Evolutionary conservation across 306 rosid genomes (phyloP).

Genomic region (Rosa lucieae): DNA sequence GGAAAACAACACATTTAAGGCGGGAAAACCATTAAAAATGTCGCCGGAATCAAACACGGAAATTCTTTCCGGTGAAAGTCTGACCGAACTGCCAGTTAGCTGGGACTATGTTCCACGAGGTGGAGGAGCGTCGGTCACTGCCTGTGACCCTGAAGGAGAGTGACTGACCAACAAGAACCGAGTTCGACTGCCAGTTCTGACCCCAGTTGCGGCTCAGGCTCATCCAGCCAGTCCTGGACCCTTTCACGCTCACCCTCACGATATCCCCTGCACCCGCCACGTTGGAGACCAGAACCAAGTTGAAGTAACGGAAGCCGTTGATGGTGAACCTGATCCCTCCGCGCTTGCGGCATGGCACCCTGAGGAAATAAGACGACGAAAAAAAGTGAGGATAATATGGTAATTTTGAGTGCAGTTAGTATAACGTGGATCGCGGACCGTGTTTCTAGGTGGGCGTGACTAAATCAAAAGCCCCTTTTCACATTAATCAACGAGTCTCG

Average conservation of each 20-base stretch:
- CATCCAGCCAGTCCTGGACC: slow-evolving; percentile 74
- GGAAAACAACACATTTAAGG: slow-evolving; percentile 33
- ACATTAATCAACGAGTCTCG: slow-evolving; percentile 7
- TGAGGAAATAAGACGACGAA: slow-evolving; percentile 33
- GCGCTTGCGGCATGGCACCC: slow-evolving; percentile 89
- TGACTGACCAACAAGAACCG: slow-evolving; percentile 78
- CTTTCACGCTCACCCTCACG: slow-evolving; percentile 72
- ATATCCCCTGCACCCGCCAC: slow-evolving; percentile 98
- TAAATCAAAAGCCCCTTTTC: neutral
- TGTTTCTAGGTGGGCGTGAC: slow-evolving; percentile 18
- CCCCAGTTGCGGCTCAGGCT: slow-evolving; percentile 96
- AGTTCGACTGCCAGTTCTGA: slow-evolving; percentile 95
- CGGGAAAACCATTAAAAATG: slow-evolving; percentile 15
- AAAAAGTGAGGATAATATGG: neutral
- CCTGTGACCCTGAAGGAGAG: slow-evolving; percentile 73
- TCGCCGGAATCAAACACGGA: slow-evolving; percentile 48
- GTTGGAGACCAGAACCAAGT: slow-evolving; percentile 79
- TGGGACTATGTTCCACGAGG: slow-evolving; percentile 87
- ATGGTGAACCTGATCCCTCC: slow-evolving; percentile 86
- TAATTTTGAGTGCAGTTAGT: neutral
- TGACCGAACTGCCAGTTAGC: slow-evolving; percentile 93
- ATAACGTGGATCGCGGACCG: slow-evolving; percentile 12
- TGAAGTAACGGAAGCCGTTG: slow-evolving; percentile 89
- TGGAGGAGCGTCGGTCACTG: slow-evolving; percentile 84
- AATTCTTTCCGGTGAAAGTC: slow-evolving; percentile 89